These are phyloP conservation scores for Barnettozyma californica DNA, from an alignment of 805 yeast genomes.

Conservation along the genomic window DNA sequence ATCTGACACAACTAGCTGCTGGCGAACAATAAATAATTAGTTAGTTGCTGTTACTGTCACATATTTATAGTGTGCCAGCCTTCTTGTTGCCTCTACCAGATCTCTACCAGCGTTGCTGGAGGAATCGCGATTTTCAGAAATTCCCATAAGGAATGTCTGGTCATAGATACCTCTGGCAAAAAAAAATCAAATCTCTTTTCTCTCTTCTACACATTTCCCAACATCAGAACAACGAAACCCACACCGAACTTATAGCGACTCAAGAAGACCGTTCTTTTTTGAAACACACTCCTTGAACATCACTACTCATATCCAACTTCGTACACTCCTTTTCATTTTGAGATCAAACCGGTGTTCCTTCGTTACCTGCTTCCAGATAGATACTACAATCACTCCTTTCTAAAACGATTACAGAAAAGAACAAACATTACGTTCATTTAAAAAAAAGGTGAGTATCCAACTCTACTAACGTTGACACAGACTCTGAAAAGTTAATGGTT, in stretches of 20 bases:
- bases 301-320: conserved; percentile 25
- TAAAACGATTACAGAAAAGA: background rate
- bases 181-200: no score
- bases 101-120: background rate
- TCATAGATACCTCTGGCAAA: background rate
- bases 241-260: background rate
- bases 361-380: background rate
- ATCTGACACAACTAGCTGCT: background rate
- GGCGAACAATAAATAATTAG: background rate
- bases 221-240: background rate
- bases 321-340: conserved; percentile 28
- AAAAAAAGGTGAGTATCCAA: background rate
- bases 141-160: no score
- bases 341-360: background rate
- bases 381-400: background rate
- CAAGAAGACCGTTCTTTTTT: background rate
- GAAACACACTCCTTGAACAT: background rate
- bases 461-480: background rate
- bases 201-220: background rate
- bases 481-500: background rate
- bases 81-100: background rate
- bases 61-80: background rate
- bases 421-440: background rate
- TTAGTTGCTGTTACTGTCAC: background rate
- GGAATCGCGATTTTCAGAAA: no score